Conservation (phyloP, 441 rosid species). For the Populus hybrid region DNA sequence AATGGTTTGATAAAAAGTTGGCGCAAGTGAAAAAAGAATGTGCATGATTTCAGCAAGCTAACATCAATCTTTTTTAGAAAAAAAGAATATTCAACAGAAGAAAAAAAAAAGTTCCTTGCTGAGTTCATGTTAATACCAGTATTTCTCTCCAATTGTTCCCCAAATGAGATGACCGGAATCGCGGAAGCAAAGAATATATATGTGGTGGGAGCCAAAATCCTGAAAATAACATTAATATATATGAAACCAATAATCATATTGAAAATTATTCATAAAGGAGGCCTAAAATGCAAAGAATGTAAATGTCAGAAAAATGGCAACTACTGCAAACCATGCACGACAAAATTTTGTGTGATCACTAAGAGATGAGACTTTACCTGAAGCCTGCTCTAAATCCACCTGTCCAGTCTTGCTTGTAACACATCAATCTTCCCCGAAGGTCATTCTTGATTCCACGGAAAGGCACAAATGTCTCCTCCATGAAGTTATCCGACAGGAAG, state of each 20-base stretch:
- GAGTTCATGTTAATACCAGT: constrained; percentile 51
- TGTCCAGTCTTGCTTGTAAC: constrained; percentile 91
- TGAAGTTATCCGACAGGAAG: constrained; percentile 11
- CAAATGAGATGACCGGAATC: constrained; percentile 93
- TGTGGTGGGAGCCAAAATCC: constrained; percentile 43
- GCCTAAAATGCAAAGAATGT: background rate
- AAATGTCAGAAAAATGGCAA: background rate
- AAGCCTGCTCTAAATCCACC: constrained; percentile 77
- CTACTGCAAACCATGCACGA: background rate
- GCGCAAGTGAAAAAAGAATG: background rate
- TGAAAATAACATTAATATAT: constrained; percentile 1
- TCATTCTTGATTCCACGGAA: constrained; percentile 78
- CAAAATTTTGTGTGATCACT: background rate
- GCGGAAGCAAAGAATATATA: constrained; percentile 98
- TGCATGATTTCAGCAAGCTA: background rate
- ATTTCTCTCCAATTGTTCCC: constrained; percentile 81
- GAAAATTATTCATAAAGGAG: background rate
- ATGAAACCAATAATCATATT: background rate
- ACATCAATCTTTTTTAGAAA: background rate
- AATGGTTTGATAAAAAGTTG: background rate
- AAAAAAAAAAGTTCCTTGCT: background rate
- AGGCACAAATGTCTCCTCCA: constrained; percentile 90
- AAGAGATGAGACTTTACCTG: constrained; percentile 33
- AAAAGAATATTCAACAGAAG: background rate
- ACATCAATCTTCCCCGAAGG: constrained; percentile 62